A percentile compares a stretch with the other conserved stretches of the same genome.
Conservation (phyloP, 2,329 filamentous ascomycete species). For the Beauveria australis region DNA sequence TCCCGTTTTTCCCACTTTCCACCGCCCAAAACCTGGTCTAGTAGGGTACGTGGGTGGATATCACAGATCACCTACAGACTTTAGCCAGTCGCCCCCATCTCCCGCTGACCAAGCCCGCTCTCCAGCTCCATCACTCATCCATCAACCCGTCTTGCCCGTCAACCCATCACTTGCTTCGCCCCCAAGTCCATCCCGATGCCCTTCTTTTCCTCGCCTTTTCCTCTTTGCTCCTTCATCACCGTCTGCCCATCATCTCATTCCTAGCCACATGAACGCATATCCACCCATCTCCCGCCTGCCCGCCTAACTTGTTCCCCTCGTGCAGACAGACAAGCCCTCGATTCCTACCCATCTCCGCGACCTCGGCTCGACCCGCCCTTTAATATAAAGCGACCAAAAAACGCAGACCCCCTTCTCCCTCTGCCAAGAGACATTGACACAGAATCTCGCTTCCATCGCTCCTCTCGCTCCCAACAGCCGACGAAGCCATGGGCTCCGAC, state of each 20-base stretch:
- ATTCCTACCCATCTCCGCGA: background rate
- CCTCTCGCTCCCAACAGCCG: background rate
- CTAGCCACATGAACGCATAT: background rate
- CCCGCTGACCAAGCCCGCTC: constrained; percentile 2
- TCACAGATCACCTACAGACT: background rate
- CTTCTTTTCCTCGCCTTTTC: background rate
- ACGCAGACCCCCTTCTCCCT: background rate
- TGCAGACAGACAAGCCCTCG: too few relatives aligned
- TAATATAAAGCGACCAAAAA: background rate
- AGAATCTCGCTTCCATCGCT: background rate
- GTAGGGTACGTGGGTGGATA: background rate
- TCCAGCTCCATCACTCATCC: background rate
- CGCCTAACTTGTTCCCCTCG: background rate
- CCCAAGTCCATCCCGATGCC: background rate
- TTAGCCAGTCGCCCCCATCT: background rate
- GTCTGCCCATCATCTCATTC: background rate
- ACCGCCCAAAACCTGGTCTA: too few relatives aligned
- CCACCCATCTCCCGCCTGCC: background rate
- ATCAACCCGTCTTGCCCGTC: too few relatives aligned
- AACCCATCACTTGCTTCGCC: background rate
- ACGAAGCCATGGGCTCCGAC: constrained; percentile 20
- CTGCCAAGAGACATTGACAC: background rate
- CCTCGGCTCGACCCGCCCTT: background rate
- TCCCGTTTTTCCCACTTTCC: background rate
- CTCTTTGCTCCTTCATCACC: background rate